Evolutionary conservation across 768 basidiomycete genomes (phyloP).

Genomic region (Leccinum variicolor): DNA sequence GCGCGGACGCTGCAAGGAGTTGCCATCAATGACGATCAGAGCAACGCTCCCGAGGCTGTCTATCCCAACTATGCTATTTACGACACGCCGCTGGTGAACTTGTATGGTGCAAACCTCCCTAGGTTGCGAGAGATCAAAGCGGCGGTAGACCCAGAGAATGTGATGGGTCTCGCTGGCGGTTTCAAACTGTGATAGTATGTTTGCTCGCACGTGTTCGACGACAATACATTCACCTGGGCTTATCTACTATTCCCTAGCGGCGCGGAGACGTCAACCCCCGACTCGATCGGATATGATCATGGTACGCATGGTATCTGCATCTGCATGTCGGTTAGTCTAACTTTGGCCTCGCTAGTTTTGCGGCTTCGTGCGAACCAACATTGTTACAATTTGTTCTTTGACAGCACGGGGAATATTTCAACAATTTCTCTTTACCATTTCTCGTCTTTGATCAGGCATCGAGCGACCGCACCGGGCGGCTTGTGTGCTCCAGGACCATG

Average conservation of each 20-base stretch:
- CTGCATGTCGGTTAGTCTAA: neutral
- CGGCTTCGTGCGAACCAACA: too few species aligned
- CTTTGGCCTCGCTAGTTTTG: neutral
- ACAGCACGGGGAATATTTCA: too few species aligned
- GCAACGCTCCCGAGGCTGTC: neutral
- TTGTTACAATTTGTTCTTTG: neutral
- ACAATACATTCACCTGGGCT: neutral
- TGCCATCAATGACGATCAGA: constrained; percentile 35
- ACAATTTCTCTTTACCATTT: too few species aligned
- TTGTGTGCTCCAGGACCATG: too few species aligned
- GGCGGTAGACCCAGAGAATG: neutral
- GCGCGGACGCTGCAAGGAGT: constrained; percentile 35
- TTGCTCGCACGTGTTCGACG: neutral
- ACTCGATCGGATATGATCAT: neutral
- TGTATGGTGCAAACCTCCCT: neutral
- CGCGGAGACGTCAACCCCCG: neutral
- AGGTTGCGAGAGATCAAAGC: neutral
- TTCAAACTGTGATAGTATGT: neutral
- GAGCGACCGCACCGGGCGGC: too few species aligned
- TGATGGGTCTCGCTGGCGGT: neutral
- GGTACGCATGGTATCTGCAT: neutral
- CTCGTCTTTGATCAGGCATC: too few species aligned
- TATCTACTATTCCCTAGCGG: neutral
- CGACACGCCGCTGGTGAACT: neutral
- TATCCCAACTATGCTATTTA: neutral